Percentiles rank a stretch among this genome's conserved stretches.
Evolutionary conservation across 495 filamentous ascomycete genomes (phyloP).

Genomic region (Tetracladium marchalianum): DNA sequence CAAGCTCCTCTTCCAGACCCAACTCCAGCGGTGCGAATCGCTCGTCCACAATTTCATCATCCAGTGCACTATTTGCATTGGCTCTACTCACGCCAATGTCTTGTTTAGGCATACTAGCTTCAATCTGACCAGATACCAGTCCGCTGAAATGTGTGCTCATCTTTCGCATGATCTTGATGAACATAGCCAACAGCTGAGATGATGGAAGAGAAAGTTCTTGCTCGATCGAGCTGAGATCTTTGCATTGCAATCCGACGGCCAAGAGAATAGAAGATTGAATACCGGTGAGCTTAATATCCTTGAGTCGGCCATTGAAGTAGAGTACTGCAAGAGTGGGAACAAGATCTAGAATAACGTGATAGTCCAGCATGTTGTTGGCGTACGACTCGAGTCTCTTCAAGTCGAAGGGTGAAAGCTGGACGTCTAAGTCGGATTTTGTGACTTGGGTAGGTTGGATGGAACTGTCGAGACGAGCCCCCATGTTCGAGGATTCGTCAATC

Average conservation of each 20-base stretch:
- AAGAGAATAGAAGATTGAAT: constrained; percentile 81
- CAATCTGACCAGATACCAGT: constrained; percentile 66
- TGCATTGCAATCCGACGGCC: constrained; percentile 81
- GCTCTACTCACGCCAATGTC: constrained; percentile 41
- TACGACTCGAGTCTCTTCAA: constrained; percentile 91
- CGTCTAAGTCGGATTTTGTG: constrained; percentile 63
- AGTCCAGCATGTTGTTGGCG: constrained; percentile 92
- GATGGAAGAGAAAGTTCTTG: constrained; percentile 64
- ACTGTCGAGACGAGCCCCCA: constrained; percentile 54
- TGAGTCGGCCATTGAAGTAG: constrained; percentile 73
- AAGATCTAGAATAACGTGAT: constrained; percentile 94
- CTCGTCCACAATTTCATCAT: constrained; percentile 51
- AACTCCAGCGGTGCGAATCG: constrained; percentile 60
- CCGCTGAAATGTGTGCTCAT: constrained; percentile 63
- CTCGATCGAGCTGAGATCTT: constrained; percentile 71
- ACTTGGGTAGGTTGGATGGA: constrained; percentile 40
- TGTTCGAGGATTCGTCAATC: constrained; percentile 75
- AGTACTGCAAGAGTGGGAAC: constrained; percentile 69
- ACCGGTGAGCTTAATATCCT: constrained; percentile 56
- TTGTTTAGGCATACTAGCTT: constrained; percentile 55
- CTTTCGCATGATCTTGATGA: constrained; percentile 90
- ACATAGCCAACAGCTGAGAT: constrained; percentile 86
- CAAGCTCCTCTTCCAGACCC: constrained; percentile 75
- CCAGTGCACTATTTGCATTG: constrained; percentile 42
- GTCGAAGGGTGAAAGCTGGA: constrained; percentile 77